Percentiles rank a stretch among this genome's conserved stretches.
Evolutionary conservation across 2,329 filamentous ascomycete species (phyloP).

Genomic region (Dactylonectria macrodidyma): DNA sequence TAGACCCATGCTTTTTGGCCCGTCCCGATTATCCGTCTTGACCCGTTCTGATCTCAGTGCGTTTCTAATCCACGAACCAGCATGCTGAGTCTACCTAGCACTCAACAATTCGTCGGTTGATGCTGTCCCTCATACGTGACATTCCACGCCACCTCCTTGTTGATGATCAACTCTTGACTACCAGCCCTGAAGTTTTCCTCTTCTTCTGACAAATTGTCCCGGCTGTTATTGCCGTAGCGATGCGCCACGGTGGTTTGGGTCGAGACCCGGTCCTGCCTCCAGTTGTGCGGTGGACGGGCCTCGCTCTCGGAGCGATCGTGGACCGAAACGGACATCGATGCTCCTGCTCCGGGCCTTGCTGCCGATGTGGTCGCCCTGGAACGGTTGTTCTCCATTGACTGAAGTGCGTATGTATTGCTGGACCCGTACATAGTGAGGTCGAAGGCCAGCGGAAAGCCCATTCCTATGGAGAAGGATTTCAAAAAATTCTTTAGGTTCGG

Average conservation of each 20-base stretch:
- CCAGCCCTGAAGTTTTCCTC: conserved; percentile 31
- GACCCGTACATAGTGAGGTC: conserved; percentile 24
- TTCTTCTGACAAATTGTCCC: conserved; percentile 32
- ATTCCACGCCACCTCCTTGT: conserved; percentile 37
- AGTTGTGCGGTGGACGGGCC: conserved; percentile 28
- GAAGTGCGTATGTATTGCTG: conserved; percentile 32
- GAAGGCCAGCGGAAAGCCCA: conserved; percentile 39
- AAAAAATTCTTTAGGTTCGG: conserved; percentile 43
- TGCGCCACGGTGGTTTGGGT: conserved; percentile 13
- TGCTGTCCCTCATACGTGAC: conserved; percentile 31
- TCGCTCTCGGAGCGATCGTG: conserved; percentile 21
- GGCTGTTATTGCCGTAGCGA: conserved; percentile 9
- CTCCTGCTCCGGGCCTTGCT: conserved; percentile 4
- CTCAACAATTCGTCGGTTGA: conserved; percentile 11
- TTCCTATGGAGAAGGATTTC: conserved; percentile 40
- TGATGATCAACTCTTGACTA: conserved; percentile 44
- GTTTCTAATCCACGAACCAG: conserved; percentile 3
- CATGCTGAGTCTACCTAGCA: neutral
- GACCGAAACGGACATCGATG: conserved; percentile 13
- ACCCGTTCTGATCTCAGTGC: neutral
- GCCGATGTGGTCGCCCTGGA: conserved; percentile 26
- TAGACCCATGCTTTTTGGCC: conserved; percentile 12
- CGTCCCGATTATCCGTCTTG: neutral
- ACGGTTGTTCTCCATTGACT: conserved; percentile 32
- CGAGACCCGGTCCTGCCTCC: conserved; percentile 35